Evolutionary conservation across 257 asterid species (phyloP).

Genomic region (Solanum virginianum): DNA sequence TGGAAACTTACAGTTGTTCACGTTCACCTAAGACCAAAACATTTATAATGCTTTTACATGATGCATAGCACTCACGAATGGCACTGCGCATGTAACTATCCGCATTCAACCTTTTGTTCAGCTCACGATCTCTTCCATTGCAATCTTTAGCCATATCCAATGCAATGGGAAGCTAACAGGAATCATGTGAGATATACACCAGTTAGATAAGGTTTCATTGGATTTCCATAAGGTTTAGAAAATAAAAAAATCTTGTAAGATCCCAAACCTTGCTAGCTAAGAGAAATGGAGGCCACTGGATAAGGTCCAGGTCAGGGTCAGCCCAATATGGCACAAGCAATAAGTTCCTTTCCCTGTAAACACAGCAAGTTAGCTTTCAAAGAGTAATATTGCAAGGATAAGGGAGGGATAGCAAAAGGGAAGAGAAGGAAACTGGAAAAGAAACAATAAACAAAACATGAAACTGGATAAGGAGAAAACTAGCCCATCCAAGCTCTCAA

Average conservation of each 20-base stretch:
- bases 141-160: conserved; percentile 97
- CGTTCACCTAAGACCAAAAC: conserved; percentile 70
- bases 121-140: conserved; percentile 78
- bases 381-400: neutral
- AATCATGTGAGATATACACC: neutral
- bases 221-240: neutral
- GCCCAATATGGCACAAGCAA: conserved; percentile 91
- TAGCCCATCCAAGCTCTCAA: neutral
- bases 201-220: neutral
- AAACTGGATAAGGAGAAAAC: neutral
- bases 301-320: conserved; percentile 81
- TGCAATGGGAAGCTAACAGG: conserved; percentile 83
- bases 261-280: conserved; percentile 85
- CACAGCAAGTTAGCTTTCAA: neutral
- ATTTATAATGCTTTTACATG: conserved; percentile 69
- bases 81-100: conserved; percentile 82
- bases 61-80: conserved; percentile 86
- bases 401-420: neutral
- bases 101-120: conserved; percentile 63
- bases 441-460: neutral
- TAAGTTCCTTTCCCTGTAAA: conserved; percentile 73
- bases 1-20: conserved; percentile 58
- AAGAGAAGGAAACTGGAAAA: neutral
- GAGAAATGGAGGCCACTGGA: conserved; percentile 98
- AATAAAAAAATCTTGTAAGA: conserved; percentile 10